Conservation (phyloP, 305 asterid species). For the Solanum hybrid region DNA sequence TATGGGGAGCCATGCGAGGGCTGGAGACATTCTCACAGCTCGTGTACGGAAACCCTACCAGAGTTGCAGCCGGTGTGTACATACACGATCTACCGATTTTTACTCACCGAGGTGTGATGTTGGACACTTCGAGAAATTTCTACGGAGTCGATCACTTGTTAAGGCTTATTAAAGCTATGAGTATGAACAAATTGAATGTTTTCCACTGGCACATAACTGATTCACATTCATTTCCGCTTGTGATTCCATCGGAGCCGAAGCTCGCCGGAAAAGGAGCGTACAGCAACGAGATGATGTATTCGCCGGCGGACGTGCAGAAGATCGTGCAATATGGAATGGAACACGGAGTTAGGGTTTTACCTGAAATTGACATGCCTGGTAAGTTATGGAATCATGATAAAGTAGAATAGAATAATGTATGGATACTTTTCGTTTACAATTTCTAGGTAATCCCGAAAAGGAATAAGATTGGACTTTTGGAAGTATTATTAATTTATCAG, state of each 20-base stretch:
- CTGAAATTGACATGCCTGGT: conserved; percentile 97
- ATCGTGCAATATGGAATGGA: conserved; percentile 65
- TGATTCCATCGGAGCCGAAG: conserved; percentile 60
- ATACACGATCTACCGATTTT: conserved; percentile 59
- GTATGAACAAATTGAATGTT: conserved; percentile 81
- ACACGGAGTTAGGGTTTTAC: conserved; percentile 67
- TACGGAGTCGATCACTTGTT: conserved; percentile 44
- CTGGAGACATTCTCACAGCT: conserved; percentile 74
- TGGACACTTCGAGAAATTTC: conserved; percentile 77
- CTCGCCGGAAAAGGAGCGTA: conserved; percentile 64
- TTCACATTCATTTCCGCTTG: conserved; percentile 77
- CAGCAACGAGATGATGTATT: conserved; percentile 50
- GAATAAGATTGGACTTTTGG: background rate
- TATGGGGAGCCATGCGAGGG: conserved; percentile 83
- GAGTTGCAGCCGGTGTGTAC: conserved; percentile 43
- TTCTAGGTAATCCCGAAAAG: background rate
- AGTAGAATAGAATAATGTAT: background rate
- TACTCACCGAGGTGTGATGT: conserved; percentile 56
- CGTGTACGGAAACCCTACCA: conserved; percentile 31
- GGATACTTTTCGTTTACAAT: background rate
- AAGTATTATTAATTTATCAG: background rate
- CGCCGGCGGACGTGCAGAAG: conserved; percentile 46
- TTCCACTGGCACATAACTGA: conserved; percentile 93
- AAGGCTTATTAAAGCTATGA: conserved; percentile 55
- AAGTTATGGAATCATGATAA: background rate